phyloP scores from a whole-genome alignment of 23 red algal species.

The Agarophyton chilense region DNA sequence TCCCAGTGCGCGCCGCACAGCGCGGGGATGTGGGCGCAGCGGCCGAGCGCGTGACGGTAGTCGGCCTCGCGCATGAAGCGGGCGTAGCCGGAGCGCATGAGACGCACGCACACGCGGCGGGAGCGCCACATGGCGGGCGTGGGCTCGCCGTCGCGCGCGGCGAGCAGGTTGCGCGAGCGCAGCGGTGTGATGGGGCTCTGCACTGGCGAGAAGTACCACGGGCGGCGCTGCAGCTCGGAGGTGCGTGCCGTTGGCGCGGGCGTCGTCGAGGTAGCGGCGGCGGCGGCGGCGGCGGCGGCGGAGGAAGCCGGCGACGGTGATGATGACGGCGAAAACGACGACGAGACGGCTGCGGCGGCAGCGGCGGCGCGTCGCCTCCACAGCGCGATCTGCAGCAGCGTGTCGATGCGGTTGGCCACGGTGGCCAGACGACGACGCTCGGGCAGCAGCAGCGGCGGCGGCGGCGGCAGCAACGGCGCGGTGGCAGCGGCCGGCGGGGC shows the following conservation, averaged over 20 bases:
- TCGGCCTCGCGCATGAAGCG: constrained; percentile 45
- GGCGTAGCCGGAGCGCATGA: constrained; percentile 20
- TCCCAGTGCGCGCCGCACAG: constrained; percentile 64
- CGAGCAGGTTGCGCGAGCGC: constrained; percentile 41
- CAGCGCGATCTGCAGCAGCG: constrained; percentile 46
- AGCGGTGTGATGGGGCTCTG: constrained; percentile 65
- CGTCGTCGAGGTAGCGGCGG: not conserved
- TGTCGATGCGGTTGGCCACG: constrained; percentile 47
- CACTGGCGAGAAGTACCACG: constrained; percentile 67
- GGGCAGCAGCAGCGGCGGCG: constrained; percentile 15
- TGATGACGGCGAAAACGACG: not conserved
- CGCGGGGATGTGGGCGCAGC: constrained; percentile 30
- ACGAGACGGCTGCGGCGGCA: not conserved
- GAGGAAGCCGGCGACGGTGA: not conserved
- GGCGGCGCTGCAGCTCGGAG: not conserved
- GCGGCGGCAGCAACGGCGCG: not conserved
- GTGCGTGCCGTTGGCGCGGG: not conserved
- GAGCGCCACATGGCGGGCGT: constrained; percentile 50
- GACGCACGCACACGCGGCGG: constrained; percentile 39
- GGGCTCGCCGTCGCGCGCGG: not conserved
- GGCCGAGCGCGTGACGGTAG: constrained; percentile 30
- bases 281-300: not conserved
- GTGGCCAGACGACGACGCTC: not conserved
- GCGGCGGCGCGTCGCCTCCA: constrained; percentile 13
- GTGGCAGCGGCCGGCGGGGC: not conserved